Conservation (phyloP, 441 rosid species). For the Populus hybrid region DNA sequence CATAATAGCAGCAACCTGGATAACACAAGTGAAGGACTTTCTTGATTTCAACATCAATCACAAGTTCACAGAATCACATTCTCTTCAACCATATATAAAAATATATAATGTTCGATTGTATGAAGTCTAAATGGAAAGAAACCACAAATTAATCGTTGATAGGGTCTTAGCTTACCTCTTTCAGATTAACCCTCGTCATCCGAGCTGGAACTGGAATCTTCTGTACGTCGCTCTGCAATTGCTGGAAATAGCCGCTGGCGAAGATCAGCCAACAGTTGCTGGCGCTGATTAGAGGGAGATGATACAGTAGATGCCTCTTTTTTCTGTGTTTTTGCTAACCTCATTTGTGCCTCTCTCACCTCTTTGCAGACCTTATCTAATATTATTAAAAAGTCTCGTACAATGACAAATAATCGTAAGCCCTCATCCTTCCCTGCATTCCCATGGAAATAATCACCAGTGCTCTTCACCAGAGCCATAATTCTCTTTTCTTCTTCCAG, state of each 20-base stretch:
- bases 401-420: slow-evolving; percentile 69
- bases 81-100: background rate
- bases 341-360: slow-evolving; percentile 52
- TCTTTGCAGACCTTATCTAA: slow-evolving; percentile 87
- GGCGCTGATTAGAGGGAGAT: slow-evolving; percentile 45
- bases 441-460: slow-evolving; percentile 99
- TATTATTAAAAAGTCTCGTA: slow-evolving; percentile 79
- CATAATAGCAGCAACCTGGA: background rate
- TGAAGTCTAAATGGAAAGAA: background rate
- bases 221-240: slow-evolving; percentile 48
- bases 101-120: background rate
- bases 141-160: background rate
- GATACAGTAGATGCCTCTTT: slow-evolving; percentile 51
- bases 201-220: slow-evolving; percentile 33
- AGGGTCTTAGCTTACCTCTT: slow-evolving; percentile 12
- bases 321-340: slow-evolving; percentile 38
- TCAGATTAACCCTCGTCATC: slow-evolving; percentile 31
- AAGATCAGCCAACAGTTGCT: slow-evolving; percentile 43
- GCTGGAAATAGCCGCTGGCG: slow-evolving; percentile 65
- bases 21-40: background rate
- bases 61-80: background rate
- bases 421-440: slow-evolving; percentile 89
- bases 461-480: slow-evolving; percentile 78
- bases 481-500: slow-evolving; percentile 81
- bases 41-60: background rate